A percentile compares a stretch with the other conserved stretches of the same genome.
phyloP scores from a whole-genome alignment of 192 early-diverging fungal species.

The Diversispora epigaea region DNA sequence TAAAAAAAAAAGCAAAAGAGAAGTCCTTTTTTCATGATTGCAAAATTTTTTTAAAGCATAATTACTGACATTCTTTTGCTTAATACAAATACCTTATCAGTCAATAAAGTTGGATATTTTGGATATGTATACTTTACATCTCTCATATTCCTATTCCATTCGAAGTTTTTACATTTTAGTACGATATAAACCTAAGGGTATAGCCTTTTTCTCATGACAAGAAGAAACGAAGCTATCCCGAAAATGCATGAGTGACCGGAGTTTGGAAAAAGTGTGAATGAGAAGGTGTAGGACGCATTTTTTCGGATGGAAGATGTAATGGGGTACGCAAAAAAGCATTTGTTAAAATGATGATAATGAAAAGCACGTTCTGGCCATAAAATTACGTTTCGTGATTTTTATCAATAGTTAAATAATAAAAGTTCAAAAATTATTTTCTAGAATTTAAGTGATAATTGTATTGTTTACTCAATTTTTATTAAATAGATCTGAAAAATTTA shows the following conservation, averaged over 20 bases:
- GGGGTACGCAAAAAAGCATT: slow-evolving; percentile 29
- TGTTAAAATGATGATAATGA: slow-evolving; percentile 27
- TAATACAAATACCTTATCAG: slow-evolving; percentile 28
- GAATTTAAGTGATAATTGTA: too few relatives aligned
- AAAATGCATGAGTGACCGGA: not conserved
- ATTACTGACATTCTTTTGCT: slow-evolving; percentile 21
- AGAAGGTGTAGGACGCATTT: slow-evolving; percentile 9
- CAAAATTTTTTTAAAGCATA: too few relatives aligned
- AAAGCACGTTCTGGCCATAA: slow-evolving; percentile 32
- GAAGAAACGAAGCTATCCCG: slow-evolving; percentile 8
- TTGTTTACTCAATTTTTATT: too few relatives aligned
- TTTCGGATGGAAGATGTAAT: slow-evolving; percentile 16
- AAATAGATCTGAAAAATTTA: too few relatives aligned
- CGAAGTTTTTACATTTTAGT: not conserved
- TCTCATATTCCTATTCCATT: too few relatives aligned
- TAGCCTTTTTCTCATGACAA: slow-evolving; percentile 17
- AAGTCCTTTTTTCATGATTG: too few relatives aligned
- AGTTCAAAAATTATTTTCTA: too few relatives aligned
- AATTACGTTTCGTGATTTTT: slow-evolving; percentile 23
- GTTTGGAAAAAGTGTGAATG: slow-evolving; percentile 27
- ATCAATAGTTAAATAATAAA: slow-evolving; percentile 25
- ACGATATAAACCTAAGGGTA: slow-evolving; percentile 30
- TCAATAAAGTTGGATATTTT: slow-evolving; percentile 8
- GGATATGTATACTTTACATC: slow-evolving; percentile 25
- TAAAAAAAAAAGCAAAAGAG: too few relatives aligned